A percentile compares a stretch with the other conserved stretches of the same genome.
phyloP scores from a whole-genome alignment of 257 asterid genomes.

The Penstemon newberryi region DNA sequence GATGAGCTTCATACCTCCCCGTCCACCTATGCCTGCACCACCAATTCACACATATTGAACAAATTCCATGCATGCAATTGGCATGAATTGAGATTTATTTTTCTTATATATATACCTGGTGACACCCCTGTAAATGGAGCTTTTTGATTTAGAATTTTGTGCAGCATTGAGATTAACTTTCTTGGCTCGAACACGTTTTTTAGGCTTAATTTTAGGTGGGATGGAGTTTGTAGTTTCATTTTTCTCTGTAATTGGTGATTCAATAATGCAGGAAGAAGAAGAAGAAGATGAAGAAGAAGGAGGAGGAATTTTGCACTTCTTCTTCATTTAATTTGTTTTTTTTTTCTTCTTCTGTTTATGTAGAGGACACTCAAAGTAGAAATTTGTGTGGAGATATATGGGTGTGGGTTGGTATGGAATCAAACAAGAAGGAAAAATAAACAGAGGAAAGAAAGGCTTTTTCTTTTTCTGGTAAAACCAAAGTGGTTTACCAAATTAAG shows the following conservation, averaged over 20 bases:
- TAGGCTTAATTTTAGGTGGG: conserved; percentile 27
- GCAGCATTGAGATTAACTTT: conserved; percentile 23
- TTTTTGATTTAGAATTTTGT: conserved; percentile 49
- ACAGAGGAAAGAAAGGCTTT: neutral
- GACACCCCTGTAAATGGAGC: conserved; percentile 92
- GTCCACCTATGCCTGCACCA: conserved; percentile 84
- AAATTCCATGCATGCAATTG: conserved; percentile 43
- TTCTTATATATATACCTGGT: conserved; percentile 51
- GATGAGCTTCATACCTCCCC: conserved; percentile 85
- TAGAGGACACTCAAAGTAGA: neutral
- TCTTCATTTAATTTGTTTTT: conserved; percentile 40
- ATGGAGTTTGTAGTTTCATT: neutral
- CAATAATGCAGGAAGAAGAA: conserved; percentile 35
- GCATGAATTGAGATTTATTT: neutral
- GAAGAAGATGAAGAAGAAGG: conserved; percentile 42
- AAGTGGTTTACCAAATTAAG: conserved; percentile 24
- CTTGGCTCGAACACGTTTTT: conserved; percentile 36
- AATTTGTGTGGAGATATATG: neutral
- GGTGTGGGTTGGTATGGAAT: conserved; percentile 7
- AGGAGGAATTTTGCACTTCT: conserved; percentile 23
- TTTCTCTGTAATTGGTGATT: conserved; percentile 13
- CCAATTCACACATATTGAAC: neutral
- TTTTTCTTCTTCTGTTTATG: neutral
- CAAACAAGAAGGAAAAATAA: neutral
- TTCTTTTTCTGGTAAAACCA: conserved; percentile 3